phyloP scores from a whole-genome alignment of 129 eudicot species.

The Rutidosis leptorrhynchoides region DNA sequence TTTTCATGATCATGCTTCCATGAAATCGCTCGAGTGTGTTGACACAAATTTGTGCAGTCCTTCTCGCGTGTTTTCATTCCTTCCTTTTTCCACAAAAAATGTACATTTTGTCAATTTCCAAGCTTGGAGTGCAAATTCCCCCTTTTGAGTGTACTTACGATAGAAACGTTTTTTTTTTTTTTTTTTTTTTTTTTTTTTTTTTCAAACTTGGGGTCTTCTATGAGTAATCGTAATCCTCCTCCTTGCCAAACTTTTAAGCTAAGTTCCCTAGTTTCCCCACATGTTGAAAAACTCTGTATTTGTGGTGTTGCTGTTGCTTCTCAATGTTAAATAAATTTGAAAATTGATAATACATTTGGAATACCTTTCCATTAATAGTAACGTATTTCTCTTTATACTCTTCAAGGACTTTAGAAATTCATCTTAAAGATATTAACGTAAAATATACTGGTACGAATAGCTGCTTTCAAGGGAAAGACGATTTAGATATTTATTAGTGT shows the following conservation, averaged over 20 bases:
- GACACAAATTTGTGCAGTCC: neutral
- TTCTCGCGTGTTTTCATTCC: neutral
- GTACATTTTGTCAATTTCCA: neutral
- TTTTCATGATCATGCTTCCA: neutral
- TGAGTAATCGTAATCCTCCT: neutral
- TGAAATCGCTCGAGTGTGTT: neutral
- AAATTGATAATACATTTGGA: conserved; percentile 1
- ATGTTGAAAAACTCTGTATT: neutral
- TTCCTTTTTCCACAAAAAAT: neutral
- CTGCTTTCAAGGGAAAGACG: neutral
- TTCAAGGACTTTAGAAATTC: neutral
- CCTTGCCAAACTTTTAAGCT: conserved; percentile 9
- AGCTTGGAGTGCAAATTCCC: neutral
- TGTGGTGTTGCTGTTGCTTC: conserved; percentile 2
- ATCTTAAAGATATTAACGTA: conserved; percentile 5
- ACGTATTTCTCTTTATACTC: neutral
- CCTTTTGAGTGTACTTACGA: neutral
- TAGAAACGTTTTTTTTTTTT: no score
- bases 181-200: no score
- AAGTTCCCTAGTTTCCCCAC: conserved; percentile 21
- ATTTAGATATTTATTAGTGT: neutral
- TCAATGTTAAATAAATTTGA: neutral
- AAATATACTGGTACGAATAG: neutral
- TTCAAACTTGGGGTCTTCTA: neutral
- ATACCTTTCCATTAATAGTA: neutral